Evolutionary conservation across 176 grass and related monocot species (phyloP), one percentile per base, ranked within the genome.

Genomic region (Pontederia paniculata): DNA sequence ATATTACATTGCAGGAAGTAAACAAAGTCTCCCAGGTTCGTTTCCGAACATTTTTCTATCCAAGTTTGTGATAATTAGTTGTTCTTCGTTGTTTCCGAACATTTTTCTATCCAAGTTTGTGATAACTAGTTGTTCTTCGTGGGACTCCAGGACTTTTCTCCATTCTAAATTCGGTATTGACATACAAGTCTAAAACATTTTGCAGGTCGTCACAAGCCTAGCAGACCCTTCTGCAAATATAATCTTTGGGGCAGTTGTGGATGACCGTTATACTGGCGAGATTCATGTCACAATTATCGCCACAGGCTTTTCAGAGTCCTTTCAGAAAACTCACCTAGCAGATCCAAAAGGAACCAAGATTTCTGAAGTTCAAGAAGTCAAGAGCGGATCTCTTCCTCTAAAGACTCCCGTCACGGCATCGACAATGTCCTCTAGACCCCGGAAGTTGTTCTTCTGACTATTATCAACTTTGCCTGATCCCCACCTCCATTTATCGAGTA

Each of bases 1-100:
- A 98, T 75, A 91, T 91, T 57, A 98, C 93, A 21, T 77, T 98
- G 69, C 93, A 98, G 68, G 86, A 91, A 76, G 93, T 98, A 60
- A 91, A 98, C 72, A 91, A 88, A 65, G 83, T 98, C 10, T 98
- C 86, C 19, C 86, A 98, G 93, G 93, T 97, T 52, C 0, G 22
- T 68, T 47, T n/a, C 25, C 5, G 25, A 31, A 31, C 5, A 31
- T 31, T 31, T 31, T 31, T 1, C 5, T 31, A 31, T 31, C 25
- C 25, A 5, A 31, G 2, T 31, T 31, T 31, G 25, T 31, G 25
- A 2, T 31, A 31, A 5, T 1, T 1, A 31, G 25, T 31, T 31
- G 25, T 31, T 31, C 25, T 1, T 31, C 25, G 5, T 5, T n/a
- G n/a, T n/a, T n/a, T n/a, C n/a, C n/a, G n/a, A n/a, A n/a, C n/a